Evolutionary conservation across 345 rosid genomes (phyloP).

Genomic region (Corymbia maculata): DNA sequence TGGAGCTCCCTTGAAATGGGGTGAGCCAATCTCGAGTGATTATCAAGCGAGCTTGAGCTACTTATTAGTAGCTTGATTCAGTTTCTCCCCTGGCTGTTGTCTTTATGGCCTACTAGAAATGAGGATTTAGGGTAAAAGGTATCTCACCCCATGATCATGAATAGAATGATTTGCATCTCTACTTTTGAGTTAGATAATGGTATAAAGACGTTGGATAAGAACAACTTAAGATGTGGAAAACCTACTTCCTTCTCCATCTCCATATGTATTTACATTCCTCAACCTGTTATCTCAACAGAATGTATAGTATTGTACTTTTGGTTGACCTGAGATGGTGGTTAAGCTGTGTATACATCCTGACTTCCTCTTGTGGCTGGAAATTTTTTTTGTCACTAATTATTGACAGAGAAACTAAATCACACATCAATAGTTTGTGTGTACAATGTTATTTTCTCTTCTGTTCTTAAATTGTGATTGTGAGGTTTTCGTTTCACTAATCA

Average conservation of each 20-base stretch:
- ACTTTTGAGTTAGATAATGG: neutral
- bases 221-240: neutral
- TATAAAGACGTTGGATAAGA: neutral
- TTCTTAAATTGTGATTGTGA: neutral
- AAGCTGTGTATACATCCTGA: neutral
- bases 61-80: neutral
- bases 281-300: neutral
- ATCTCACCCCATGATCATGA: neutral
- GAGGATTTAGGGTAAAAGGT: neutral
- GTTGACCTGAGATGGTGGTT: neutral
- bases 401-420: neutral
- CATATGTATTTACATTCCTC: neutral
- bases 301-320: neutral
- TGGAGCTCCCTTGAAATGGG: neutral
- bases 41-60: neutral
- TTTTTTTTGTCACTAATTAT: neutral
- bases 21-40: neutral
- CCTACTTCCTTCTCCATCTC: neutral
- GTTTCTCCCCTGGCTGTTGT: neutral
- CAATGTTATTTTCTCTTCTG: neutral
- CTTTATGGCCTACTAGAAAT: neutral
- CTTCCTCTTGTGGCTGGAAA: neutral
- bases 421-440: neutral
- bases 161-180: neutral
- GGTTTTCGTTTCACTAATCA: neutral